Evolutionary conservation across 345 rosid species (phyloP).

Genomic region (Angophora floribunda): DNA sequence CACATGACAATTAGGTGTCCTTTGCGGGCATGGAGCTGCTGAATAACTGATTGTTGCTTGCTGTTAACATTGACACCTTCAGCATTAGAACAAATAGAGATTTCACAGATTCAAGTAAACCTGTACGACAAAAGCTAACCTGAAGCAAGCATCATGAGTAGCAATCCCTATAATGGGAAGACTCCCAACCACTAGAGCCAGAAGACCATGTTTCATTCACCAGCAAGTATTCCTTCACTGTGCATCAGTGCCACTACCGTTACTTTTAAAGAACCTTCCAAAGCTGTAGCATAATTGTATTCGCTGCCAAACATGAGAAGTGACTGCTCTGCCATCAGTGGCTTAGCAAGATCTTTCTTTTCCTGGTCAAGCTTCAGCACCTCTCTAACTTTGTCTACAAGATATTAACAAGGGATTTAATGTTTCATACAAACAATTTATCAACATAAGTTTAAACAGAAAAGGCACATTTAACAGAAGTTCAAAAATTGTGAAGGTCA

Average conservation of each 20-base stretch:
- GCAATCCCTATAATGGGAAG: constrained; percentile 80
- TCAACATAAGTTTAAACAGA: not conserved
- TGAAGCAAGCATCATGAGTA: constrained; percentile 77
- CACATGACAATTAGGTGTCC: constrained; percentile 86
- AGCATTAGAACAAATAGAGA: not conserved
- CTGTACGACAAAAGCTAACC: constrained; percentile 17
- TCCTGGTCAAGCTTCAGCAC: constrained; percentile 80
- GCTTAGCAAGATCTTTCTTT: constrained; percentile 78
- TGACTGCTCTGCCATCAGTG: constrained; percentile 75
- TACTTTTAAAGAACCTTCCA: constrained; percentile 92
- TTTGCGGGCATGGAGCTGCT: constrained; percentile 92
- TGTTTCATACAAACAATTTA: not conserved
- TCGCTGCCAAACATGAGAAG: constrained; percentile 93
- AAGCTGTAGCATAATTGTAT: constrained; percentile 82
- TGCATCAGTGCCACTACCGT: constrained; percentile 96
- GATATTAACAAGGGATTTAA: not conserved
- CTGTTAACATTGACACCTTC: constrained; percentile 17
- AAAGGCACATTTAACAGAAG: not conserved
- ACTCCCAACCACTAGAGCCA: constrained; percentile 86
- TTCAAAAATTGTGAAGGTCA: not conserved
- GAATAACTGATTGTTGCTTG: constrained; percentile 92
- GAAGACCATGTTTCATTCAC: constrained; percentile 97
- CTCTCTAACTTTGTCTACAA: constrained; percentile 74
- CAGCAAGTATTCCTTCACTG: constrained; percentile 92
- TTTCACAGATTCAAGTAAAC: not conserved